phyloP scores from a whole-genome alignment of 2,329 filamentous ascomycete species.

The Anthostomella pinea region DNA sequence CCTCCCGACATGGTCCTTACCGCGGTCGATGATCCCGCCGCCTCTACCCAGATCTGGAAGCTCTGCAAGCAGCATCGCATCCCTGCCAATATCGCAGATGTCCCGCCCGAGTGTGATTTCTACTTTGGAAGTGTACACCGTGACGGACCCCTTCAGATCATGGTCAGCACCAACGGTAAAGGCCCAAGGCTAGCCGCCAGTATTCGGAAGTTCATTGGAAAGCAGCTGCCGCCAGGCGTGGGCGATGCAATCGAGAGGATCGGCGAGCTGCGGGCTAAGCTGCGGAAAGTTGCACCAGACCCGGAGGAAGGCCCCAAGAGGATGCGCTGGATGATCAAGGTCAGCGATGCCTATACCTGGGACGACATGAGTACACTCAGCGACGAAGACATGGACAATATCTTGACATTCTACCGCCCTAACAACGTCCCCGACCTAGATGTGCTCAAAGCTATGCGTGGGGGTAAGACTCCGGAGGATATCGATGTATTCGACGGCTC shows the following conservation, averaged over 20 bases:
- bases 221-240: constrained; percentile 70
- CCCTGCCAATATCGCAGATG: constrained; percentile 93
- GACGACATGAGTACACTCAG: constrained; percentile 81
- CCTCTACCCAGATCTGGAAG: constrained; percentile 89
- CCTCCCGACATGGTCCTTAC: constrained; percentile 79
- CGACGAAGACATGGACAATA: constrained; percentile 77
- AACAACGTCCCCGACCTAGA: constrained; percentile 55
- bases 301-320: constrained; percentile 75
- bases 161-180: constrained; percentile 98
- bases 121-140: constrained; percentile 97
- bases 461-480: constrained; percentile 40
- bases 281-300: constrained; percentile 73
- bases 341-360: constrained; percentile 83
- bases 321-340: constrained; percentile 93
- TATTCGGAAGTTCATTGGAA: constrained; percentile 78
- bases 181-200: constrained; percentile 87
- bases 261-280: constrained; percentile 72
- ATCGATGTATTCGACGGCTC: constrained; percentile 58
- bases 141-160: constrained; percentile 92
- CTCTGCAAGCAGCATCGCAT: constrained; percentile 83
- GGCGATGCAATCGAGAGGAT: constrained; percentile 85
- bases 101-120: constrained; percentile 95
- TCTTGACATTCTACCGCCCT: constrained; percentile 71
- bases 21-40: constrained; percentile 87
- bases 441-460: constrained; percentile 53